Conservation (phyloP, 768 basidiomycete genomes). For the Mycena galopus region DNA sequence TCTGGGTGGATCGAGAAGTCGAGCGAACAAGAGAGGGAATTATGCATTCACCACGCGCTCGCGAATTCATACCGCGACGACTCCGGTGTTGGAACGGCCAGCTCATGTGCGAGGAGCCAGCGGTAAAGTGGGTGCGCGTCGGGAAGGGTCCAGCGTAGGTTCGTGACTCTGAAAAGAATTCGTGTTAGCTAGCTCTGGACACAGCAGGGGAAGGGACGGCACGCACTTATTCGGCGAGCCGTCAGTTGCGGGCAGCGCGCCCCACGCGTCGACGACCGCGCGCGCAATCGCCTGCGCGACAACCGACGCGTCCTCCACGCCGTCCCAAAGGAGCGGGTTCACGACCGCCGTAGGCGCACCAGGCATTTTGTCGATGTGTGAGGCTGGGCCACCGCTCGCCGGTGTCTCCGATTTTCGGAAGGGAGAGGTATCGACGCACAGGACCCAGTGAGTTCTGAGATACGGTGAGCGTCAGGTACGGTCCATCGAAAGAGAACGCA, state of each 20-base stretch:
- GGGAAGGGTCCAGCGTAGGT: too few relatives aligned
- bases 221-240: too few relatives aligned
- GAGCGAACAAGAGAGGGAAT: background rate
- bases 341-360: background rate
- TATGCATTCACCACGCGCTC: background rate
- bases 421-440: too few relatives aligned
- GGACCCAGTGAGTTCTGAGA: conserved; percentile 5
- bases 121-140: background rate
- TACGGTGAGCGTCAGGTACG: background rate
- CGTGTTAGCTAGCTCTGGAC: too few relatives aligned
- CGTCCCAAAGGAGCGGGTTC: conserved; percentile 9
- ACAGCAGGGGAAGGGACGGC: too few relatives aligned
- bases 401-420: too few relatives aligned
- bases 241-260: background rate
- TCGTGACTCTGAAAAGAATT: too few relatives aligned
- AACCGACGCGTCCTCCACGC: background rate
- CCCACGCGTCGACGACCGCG: background rate
- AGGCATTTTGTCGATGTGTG: too few relatives aligned
- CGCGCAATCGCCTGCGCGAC: conserved; percentile 2
- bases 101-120: background rate
- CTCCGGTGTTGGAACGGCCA: background rate
- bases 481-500: background rate
- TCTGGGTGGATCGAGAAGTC: background rate
- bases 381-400: too few relatives aligned
- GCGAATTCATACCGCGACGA: background rate